Percentiles rank a stretch among this genome's conserved stretches.
phyloP scores from a whole-genome alignment of 1,284 basidiomycete genomes.

The Papiliotrema nemorosa region DNA sequence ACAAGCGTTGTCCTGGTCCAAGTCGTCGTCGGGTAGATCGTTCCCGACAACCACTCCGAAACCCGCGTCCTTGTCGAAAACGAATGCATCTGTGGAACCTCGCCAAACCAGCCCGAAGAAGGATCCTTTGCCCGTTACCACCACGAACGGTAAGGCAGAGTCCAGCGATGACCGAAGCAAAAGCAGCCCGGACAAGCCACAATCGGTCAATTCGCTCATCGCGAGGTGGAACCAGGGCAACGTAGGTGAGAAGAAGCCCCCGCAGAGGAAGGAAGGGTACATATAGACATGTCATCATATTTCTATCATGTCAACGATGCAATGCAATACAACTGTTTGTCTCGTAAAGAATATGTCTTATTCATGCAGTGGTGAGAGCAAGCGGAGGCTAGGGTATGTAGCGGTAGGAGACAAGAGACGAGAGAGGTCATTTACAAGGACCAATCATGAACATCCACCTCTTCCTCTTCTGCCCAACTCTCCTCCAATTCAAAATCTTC shows the following conservation, averaged over 20 bases:
- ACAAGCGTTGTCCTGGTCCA: slow-evolving; percentile 16
- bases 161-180: neutral
- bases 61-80: slow-evolving; percentile 4
- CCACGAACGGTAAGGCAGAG: neutral
- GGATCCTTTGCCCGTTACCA: neutral
- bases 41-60: slow-evolving; percentile 23
- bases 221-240: slow-evolving; percentile 40
- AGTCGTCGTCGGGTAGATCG: slow-evolving; percentile 27
- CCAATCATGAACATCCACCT: slow-evolving; percentile 38
- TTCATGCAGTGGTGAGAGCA: too few relatives aligned
- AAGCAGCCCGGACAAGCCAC: slow-evolving; percentile 38
- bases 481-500: slow-evolving; percentile 26
- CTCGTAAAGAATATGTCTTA: too few relatives aligned
- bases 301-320: too few relatives aligned
- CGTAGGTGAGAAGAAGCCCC: slow-evolving; percentile 5
- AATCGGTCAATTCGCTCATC: slow-evolving; percentile 42
- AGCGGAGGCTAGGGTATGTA: too few relatives aligned
- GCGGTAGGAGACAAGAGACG: too few relatives aligned
- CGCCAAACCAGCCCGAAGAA: neutral
- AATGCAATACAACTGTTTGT: too few relatives aligned
- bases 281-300: neutral
- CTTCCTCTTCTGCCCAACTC: slow-evolving; percentile 19
- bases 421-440: neutral
- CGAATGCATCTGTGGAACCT: slow-evolving; percentile 1
- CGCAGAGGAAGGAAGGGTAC: slow-evolving; percentile 1